Conservation (phyloP, 2,329 filamentous ascomycete species). For the Dryadomyces quercivorus region DNA sequence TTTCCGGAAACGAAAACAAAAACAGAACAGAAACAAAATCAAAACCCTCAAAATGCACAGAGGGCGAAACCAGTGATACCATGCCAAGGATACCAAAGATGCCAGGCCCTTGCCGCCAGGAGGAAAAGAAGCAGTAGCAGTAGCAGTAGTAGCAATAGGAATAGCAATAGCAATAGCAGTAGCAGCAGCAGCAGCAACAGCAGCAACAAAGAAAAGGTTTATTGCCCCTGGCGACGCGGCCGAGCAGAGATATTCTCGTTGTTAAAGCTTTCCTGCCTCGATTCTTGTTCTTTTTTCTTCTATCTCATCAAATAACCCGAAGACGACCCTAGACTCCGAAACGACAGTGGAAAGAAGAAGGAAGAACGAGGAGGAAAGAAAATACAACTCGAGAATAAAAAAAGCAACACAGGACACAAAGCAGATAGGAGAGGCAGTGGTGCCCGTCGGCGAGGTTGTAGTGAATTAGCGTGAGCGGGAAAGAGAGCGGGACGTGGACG, state of each 20-base stretch:
- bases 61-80: not conserved
- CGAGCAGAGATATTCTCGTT: slow-evolving; percentile 1
- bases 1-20: not conserved
- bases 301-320: slow-evolving; percentile 7
- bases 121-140: not conserved
- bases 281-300: slow-evolving; percentile 4
- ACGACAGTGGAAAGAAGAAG: slow-evolving; percentile 2
- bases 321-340: slow-evolving; percentile 7
- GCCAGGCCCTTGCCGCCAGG: not conserved
- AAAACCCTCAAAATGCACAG: not conserved
- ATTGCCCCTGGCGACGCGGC: slow-evolving; percentile 2
- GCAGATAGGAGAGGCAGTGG: not conserved
- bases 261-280: not conserved
- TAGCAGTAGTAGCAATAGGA: too few relatives aligned
- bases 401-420: not conserved
- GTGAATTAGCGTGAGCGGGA: not conserved
- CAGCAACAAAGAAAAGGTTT: not conserved
- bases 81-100: not conserved
- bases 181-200: too few relatives aligned
- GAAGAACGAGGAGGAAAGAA: not conserved
- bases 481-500: not conserved
- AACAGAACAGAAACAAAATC: not conserved
- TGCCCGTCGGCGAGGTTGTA: not conserved
- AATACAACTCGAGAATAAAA: not conserved
- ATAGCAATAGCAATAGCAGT: too few relatives aligned